Percentiles rank a stretch among this genome's conserved stretches.
These are phyloP conservation scores for Talaromyces stipitatus DNA, from an alignment of 495 filamentous ascomycete species.

Conservation along the genomic window DNA sequence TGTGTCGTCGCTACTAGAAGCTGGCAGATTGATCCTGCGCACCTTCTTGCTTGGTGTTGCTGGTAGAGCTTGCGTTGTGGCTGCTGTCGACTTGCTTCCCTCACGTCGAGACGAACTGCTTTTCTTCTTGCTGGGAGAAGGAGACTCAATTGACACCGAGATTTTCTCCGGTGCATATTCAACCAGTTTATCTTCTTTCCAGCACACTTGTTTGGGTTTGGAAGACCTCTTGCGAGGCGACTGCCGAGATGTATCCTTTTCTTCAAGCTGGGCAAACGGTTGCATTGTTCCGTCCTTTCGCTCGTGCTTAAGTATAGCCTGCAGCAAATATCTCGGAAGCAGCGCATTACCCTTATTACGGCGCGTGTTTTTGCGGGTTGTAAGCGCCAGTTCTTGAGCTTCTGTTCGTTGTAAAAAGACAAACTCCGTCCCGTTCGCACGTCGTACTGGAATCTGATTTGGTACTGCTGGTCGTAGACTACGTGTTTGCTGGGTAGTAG, in stretches of 20 bases:
- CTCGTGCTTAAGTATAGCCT: conserved; percentile 29
- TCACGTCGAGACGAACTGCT: neutral
- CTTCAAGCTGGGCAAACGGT: neutral
- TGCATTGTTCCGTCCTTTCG: neutral
- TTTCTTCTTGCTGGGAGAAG: neutral
- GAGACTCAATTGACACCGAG: neutral
- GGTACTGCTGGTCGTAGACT: conserved; percentile 22
- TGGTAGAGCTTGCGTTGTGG: neutral
- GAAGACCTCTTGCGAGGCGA: neutral
- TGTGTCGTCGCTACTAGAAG: conserved; percentile 7
- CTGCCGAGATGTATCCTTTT: neutral
- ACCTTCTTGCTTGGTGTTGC: conserved; percentile 7
- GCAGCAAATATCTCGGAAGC: conserved; percentile 37
- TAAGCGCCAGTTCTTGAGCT: conserved; percentile 47
- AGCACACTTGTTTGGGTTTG: conserved; percentile 26
- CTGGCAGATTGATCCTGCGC: conserved; percentile 9
- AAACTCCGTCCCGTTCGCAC: conserved; percentile 47
- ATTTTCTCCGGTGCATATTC: conserved; percentile 24
- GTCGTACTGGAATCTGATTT: conserved; percentile 47
- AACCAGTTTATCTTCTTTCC: conserved; percentile 36
- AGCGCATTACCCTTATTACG: conserved; percentile 49
- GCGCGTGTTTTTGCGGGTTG: conserved; percentile 48
- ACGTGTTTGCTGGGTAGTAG: conserved; percentile 16
- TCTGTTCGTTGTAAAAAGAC: conserved; percentile 49
- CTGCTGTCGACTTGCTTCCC: neutral